Base-by-base conservation (phyloP, 164 flowering plant genomes). In the Aristolochia californica region DNA sequence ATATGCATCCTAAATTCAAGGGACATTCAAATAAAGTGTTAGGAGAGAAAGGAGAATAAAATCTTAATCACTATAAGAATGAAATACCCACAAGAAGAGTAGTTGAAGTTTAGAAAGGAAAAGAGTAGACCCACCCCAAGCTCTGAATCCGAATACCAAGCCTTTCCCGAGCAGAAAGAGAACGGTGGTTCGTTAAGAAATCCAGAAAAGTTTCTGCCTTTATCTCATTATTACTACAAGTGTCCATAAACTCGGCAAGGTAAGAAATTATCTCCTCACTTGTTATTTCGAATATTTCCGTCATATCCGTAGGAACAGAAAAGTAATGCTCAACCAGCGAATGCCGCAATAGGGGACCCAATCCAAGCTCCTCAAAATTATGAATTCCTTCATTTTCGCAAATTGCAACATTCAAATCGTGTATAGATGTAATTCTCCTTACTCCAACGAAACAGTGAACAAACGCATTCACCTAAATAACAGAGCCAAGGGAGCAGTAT, bases 401-500 rank as follows among this genome's bases (percentile, higher is more conserved):
- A 22, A 93, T 78, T 26, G 78, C 89, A 58, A 63, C 66, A 69
- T 85, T 78, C 80, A 93, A 74, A 53, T 93, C 97, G 68, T 78
- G 66, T 71, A 93, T 56, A 5, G 97, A 65, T 45, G 87, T 79
- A 48, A 93, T 80, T 59, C 73, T 79, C 56, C 77, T 75, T 24
- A 72, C 88, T 21, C 71, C 89, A 58, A 85, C 85, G 69, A 83
- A 88, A 71, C 97, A 93, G 63, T 87, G 86, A 61, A 93, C 83
- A 70, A 80, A 85, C 20, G 87, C 76, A 75, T 81, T 85, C 54
- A 88, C 71, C 97, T 93, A 62, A 30, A 43, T 20, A 47, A 11
- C 15, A 28, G 20, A n/a, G 48, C 18, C 8, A 50, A 24, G 27
- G 5, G 18, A 11, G 2, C 16, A 54, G 38, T 54, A 4, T 25